Base-by-base conservation (phyloP, 805 yeast species). In the Ogataea nakhonphanomensis region DNA sequence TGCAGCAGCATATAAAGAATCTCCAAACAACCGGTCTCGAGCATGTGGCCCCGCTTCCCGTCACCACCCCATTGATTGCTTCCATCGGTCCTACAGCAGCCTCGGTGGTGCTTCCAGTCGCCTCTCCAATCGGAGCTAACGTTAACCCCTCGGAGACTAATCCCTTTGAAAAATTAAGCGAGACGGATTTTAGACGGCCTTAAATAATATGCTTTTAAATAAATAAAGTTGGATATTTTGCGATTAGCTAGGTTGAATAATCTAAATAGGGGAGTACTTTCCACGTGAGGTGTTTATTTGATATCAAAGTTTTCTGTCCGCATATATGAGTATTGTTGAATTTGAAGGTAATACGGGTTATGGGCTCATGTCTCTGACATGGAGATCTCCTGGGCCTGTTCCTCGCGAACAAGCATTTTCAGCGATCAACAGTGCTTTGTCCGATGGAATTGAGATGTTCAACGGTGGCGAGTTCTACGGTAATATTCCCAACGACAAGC, bases 401-500 rank as follows among this genome's bases (percentile, higher is more conserved):
- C 72, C 82, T 7, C 59, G 70, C 37, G 78, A 72, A 13, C 66
- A 69, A 38, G 79, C 84, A 2, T 67, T 78, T 44, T 74, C 64
- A 8, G 63, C 76, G 2, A 66, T 88, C 57, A 70, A 76, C 41
- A 64, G 67, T 25, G 81, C 83, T 21, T 58, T 77, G 23, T 66
- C 69, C 22, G 53, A 59, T 44, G 69, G 79, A 46, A 67, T 76
- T 61, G 62, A 61, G 8, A 71, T 82, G 43, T 65, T 84, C 61
- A 86, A 86, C 54, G 79, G 78, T 21, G 93, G 93, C 44, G 93
- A 81, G 53, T 85, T 87, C 55, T 87, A 88, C 53, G 95, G 95
- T 26, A 45, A 61, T 0, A 35, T 45, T 9, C 69, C 70, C 5
- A 62, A 66, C 4, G 57, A 67, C 24, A 64, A 67, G 35, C 52